Base-by-base conservation (phyloP, 257 asterid genomes). In the Scutellaria minor region DNA sequence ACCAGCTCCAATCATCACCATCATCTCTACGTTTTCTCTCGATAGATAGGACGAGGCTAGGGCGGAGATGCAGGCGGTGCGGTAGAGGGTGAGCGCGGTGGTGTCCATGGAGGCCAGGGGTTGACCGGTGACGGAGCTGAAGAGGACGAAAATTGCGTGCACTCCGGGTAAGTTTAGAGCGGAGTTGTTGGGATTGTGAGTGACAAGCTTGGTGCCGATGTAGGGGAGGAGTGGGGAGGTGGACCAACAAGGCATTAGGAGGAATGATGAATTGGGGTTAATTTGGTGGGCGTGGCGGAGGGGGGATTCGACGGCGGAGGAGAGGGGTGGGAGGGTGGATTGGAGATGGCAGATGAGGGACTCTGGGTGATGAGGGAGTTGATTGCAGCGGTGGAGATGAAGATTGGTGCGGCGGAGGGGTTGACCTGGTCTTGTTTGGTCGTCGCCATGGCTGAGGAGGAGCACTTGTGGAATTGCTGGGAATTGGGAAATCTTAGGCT, bases 191-290 rank as follows among this genome's bases (percentile, higher is more conserved):
- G 96, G 79, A 22, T 84, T 83, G 81, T 85, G 82, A 6, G 95
- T 91, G 78, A 88, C 96, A 4, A 93, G 84, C 64, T 91, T 93
- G 78, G 88, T 82, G 50, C 97, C 97, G 35, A 81, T 75, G 86
- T 91, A 93, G 6, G 98, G 96, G 68, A 89, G 87, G 24, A 83
- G 84, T 3, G 91, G 82, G 52, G 96, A 85, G 69, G 72, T 71
- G 58, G 97, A 91, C 96, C 97, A 93, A 6, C 89, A 89, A 14
- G 97, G 98, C 98, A 93, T 93, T 77, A 91, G 95, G 84, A 93
- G 96, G 83, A 93, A 80, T 15, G 97, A 83, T 31, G 96, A 85
- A 48, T 79, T 37, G 54, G 92, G 80, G 87, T 75, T 53, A 40
- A n/a, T n/a, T n/a, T n/a, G n/a, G n/a, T n/a, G n/a, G n/a, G n/a